Conservation (phyloP, 2,329 filamentous ascomycete species). For the Rhinocladiella similis region DNA sequence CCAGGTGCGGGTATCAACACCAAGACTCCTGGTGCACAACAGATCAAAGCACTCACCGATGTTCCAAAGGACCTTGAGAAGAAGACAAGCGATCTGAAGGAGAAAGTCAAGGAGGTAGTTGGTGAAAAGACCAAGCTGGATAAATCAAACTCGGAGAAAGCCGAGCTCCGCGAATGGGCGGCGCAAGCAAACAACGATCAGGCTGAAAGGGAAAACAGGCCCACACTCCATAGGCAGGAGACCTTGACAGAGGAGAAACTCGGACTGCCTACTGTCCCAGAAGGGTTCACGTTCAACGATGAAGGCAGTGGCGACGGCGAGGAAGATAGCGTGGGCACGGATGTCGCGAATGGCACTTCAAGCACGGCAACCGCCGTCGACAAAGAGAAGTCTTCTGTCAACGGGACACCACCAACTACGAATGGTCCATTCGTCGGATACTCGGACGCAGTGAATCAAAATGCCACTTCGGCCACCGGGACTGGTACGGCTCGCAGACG, state of each 20-base stretch:
- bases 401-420: conserved; percentile 14
- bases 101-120: conserved; percentile 30
- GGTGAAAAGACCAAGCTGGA: conserved; percentile 21
- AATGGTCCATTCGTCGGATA: conserved; percentile 18
- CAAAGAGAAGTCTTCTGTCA: conserved; percentile 13
- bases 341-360: conserved; percentile 17
- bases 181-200: conserved; percentile 36
- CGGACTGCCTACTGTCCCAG: conserved; percentile 21
- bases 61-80: conserved; percentile 34
- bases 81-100: conserved; percentile 34
- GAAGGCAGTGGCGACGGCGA: conserved; percentile 30
- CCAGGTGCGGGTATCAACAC: conserved; percentile 36
- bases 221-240: conserved; percentile 21
- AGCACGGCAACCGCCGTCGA: conserved; percentile 20
- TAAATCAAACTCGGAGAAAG: conserved; percentile 31
- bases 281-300: conserved; percentile 31
- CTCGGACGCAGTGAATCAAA: conserved; percentile 20
- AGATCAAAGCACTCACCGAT: conserved; percentile 30
- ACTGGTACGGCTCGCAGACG: conserved; percentile 34
- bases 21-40: conserved; percentile 33
- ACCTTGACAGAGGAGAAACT: conserved; percentile 27
- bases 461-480: conserved; percentile 1
- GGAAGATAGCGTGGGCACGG: conserved; percentile 14
- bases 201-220: conserved; percentile 36
- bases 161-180: conserved; percentile 38